Conservation (phyloP, 192 early-diverging fungal species). For the Pilobolus umbonatus region DNA sequence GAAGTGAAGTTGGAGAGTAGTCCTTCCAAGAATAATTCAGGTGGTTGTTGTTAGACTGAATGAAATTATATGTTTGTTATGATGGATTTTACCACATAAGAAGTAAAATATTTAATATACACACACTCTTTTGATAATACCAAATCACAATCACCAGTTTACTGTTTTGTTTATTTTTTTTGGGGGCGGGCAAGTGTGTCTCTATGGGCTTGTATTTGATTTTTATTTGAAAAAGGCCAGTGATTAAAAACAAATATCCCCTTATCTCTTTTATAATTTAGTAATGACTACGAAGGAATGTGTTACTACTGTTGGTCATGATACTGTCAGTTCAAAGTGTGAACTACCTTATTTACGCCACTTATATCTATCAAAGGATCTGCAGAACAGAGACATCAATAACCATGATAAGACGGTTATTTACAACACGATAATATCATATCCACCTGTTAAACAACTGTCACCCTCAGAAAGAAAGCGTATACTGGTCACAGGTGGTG, state of each 20-base stretch:
- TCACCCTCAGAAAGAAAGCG: constrained; percentile 51
- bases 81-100: too few relatives aligned
- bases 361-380: constrained; percentile 35
- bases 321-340: constrained; percentile 31
- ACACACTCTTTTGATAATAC: too few relatives aligned
- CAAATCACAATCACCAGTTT: too few relatives aligned
- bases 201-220: too few relatives aligned
- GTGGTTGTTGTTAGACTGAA: not conserved
- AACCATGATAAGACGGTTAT: constrained; percentile 34
- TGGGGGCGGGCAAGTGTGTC: too few relatives aligned
- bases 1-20: constrained; percentile 26
- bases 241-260: too few relatives aligned
- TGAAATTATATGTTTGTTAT: too few relatives aligned
- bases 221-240: too few relatives aligned
- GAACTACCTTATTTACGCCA: constrained; percentile 27
- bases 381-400: constrained; percentile 22
- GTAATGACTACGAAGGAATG: not conserved
- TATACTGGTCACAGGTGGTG: constrained; percentile 80
- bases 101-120: too few relatives aligned
- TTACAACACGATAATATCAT: constrained; percentile 38
- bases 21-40: constrained; percentile 6
- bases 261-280: too few relatives aligned
- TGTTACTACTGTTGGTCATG: constrained; percentile 32
- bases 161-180: too few relatives aligned
- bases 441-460: constrained; percentile 57